Conservation (phyloP, 495 filamentous ascomycete genomes). For the Aspergillus panamensis region DNA sequence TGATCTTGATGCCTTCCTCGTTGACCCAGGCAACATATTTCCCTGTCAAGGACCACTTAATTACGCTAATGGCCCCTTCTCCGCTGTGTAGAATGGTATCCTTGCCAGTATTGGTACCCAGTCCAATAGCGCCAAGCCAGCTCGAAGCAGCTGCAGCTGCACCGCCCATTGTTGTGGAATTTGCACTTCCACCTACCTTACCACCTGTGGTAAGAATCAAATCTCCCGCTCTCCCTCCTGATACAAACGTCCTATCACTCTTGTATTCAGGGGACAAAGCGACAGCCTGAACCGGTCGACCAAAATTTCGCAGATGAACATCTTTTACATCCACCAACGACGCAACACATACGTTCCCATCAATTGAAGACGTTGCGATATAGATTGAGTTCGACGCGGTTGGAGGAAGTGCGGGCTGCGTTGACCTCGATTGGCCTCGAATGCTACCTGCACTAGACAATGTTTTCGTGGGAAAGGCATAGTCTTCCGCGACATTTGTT, state of each 20-base stretch:
- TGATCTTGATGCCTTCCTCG: slow-evolving; percentile 94
- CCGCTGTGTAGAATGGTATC: slow-evolving; percentile 88
- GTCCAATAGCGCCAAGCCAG: slow-evolving; percentile 82
- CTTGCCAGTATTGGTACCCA: slow-evolving; percentile 73
- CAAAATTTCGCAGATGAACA: slow-evolving; percentile 88
- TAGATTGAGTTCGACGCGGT: slow-evolving; percentile 83
- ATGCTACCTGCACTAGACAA: slow-evolving; percentile 47
- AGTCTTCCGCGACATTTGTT: slow-evolving; percentile 47
- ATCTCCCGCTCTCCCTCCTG: slow-evolving; percentile 85
- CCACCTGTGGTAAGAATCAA: slow-evolving; percentile 86
- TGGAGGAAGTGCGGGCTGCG: slow-evolving; percentile 49
- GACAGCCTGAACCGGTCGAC: slow-evolving; percentile 83
- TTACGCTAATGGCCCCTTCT: slow-evolving; percentile 83
- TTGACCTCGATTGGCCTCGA: slow-evolving; percentile 47
- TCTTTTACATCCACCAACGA: slow-evolving; percentile 77
- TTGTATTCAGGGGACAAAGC: slow-evolving; percentile 91
- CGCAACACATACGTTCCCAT: slow-evolving; percentile 88
- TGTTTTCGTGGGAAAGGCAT: slow-evolving; percentile 40
- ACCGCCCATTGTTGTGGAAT: slow-evolving; percentile 74
- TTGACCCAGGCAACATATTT: slow-evolving; percentile 93
- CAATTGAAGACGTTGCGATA: slow-evolving; percentile 90
- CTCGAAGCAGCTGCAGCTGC: slow-evolving; percentile 80
- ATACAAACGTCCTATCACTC: slow-evolving; percentile 79
- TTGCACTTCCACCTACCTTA: slow-evolving; percentile 68
- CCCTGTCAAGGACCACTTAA: slow-evolving; percentile 89